A percentile compares a stretch with the other conserved stretches of the same genome.
These are phyloP conservation scores for Pholiota molesta DNA, from an alignment of 768 basidiomycete species.

Conservation along the genomic window DNA sequence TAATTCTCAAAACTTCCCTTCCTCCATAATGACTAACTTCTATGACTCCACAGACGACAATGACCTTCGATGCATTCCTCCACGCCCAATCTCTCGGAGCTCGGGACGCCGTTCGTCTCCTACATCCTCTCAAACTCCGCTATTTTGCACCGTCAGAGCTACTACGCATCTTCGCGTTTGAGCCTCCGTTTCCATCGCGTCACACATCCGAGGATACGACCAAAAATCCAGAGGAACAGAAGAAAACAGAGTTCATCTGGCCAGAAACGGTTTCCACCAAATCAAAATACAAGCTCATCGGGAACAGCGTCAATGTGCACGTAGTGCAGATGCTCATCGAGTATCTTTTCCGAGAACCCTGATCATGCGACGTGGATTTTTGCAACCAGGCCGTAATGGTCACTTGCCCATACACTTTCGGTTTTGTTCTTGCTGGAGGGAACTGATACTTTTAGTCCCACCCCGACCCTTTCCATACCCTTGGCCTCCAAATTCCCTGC, in stretches of 20 bases:
- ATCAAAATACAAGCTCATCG: constrained; percentile 75
- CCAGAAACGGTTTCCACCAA: constrained; percentile 61
- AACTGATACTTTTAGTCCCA: constrained; percentile 4
- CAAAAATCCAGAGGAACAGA: neutral
- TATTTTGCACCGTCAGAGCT: constrained; percentile 80
- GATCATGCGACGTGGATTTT: constrained; percentile 13
- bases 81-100: constrained; percentile 41
- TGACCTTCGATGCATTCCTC: constrained; percentile 59
- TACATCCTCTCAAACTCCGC: constrained; percentile 63
- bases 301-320: constrained; percentile 81
- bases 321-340: constrained; percentile 66
- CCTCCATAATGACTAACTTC: neutral
- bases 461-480: constrained; percentile 14
- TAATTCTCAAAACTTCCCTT: neutral
- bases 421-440: neutral
- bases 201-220: neutral
- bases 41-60: constrained; percentile 51
- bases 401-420: constrained; percentile 16
- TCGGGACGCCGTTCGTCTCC: constrained; percentile 50
- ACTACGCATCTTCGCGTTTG: constrained; percentile 67
- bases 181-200: constrained; percentile 20
- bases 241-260: constrained; percentile 53
- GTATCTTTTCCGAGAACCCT: constrained; percentile 51
- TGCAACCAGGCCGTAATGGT: constrained; percentile 19
- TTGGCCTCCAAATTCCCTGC: constrained; percentile 2